These are phyloP conservation scores for Taphrina wiesneri DNA, from an alignment of 1,139 yeast genomes.

Conservation along the genomic window DNA sequence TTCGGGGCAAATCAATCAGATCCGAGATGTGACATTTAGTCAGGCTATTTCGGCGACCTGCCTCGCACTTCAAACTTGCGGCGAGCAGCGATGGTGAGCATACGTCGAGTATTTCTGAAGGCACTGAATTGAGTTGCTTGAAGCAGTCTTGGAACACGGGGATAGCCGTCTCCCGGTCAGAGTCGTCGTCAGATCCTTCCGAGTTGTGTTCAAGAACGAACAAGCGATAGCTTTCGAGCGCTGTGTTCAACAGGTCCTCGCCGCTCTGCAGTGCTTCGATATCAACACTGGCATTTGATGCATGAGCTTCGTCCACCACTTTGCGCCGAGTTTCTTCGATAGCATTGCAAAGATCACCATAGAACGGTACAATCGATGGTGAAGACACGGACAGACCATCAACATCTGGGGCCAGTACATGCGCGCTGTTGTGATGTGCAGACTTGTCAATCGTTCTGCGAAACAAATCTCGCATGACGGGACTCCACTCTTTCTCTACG, in stretches of 20 bases:
- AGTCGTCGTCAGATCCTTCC: not conserved
- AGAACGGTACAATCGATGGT: conserved; percentile 80
- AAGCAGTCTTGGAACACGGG: conserved; percentile 27
- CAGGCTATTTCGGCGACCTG: conserved; percentile 51
- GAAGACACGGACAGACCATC: conserved; percentile 72
- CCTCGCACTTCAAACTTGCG: conserved; percentile 52
- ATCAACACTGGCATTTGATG: not conserved
- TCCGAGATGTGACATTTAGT: conserved; percentile 41
- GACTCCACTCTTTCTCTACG: conserved; percentile 86
- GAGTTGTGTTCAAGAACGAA: not conserved
- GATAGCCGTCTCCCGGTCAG: not conserved
- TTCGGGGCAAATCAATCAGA: conserved; percentile 52
- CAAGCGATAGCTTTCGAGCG: conserved; percentile 13
- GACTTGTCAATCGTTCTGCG: conserved; percentile 48
- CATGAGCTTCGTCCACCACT: not conserved
- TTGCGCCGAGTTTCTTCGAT: conserved; percentile 2
- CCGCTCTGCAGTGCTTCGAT: not conserved
- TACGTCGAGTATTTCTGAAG: conserved; percentile 3
- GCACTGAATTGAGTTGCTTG: conserved; percentile 28
- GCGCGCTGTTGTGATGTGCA: conserved; percentile 48
- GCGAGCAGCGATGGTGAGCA: conserved; percentile 41
- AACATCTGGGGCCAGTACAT: conserved; percentile 86
- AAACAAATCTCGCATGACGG: conserved; percentile 85
- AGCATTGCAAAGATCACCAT: conserved; percentile 67
- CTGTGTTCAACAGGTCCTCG: conserved; percentile 2